Evolutionary conservation across 202 grass and related monocot species (phyloP).

Genomic region (Schoenoplectus tabernaemontani): DNA sequence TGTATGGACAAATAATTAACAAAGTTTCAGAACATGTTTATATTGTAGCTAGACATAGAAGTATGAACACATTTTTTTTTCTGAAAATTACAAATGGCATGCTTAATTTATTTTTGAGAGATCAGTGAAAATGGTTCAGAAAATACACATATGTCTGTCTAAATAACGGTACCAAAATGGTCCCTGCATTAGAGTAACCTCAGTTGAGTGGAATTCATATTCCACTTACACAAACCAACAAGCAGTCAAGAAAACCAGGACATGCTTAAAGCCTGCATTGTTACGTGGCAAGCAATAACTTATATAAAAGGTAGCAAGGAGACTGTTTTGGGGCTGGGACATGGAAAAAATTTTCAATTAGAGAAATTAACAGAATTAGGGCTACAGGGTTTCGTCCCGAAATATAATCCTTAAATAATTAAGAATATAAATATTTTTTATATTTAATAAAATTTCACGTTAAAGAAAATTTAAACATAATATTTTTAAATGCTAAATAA

Average conservation of each 20-base stretch:
- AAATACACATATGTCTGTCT: background rate
- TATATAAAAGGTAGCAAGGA: background rate
- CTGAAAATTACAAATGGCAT: background rate
- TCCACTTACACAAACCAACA: conserved; percentile 16
- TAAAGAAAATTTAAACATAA: too few species aligned
- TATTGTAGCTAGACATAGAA: background rate
- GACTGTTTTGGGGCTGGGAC: background rate
- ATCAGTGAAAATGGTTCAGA: background rate
- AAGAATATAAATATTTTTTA: too few species aligned
- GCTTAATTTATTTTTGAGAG: background rate
- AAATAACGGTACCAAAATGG: background rate
- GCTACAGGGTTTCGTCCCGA: too few species aligned
- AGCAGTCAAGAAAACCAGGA: background rate
- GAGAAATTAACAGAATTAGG: background rate
- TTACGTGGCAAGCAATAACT: background rate
- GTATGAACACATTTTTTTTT: background rate
- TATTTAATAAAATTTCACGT: too few species aligned
- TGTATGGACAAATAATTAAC: too few species aligned
- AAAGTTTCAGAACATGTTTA: too few species aligned
- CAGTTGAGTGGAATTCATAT: background rate
- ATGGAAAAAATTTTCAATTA: background rate
- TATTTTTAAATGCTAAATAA: too few species aligned
- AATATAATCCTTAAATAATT: too few species aligned
- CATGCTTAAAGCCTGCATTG: background rate
- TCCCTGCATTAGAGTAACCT: background rate